Evolutionary conservation across 345 rosid genomes (phyloP).

Genomic region (Aquilaria sinensis): DNA sequence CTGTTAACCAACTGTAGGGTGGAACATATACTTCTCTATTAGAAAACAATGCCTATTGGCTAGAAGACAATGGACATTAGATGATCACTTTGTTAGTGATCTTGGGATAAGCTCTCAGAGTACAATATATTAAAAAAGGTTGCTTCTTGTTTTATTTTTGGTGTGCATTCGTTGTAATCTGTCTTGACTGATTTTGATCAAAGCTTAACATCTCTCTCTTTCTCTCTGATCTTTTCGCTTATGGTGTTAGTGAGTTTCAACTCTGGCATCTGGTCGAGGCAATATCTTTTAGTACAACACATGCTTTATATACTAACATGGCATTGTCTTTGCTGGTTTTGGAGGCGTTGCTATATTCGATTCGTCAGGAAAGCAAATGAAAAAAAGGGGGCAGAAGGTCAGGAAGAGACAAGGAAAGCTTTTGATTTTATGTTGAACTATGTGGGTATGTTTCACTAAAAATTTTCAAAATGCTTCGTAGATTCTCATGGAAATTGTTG

Average conservation of each 20-base stretch:
- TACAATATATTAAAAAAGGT: too few species aligned
- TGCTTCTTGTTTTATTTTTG: too few species aligned
- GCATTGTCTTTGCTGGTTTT: constrained; percentile 19
- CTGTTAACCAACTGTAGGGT: too few species aligned
- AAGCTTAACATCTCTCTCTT: neutral
- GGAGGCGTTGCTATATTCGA: constrained; percentile 91
- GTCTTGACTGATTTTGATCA: too few species aligned
- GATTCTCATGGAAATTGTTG: neutral
- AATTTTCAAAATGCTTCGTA: constrained; percentile 2
- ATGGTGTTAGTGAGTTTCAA: neutral
- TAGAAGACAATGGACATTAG: too few species aligned
- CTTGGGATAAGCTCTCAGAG: too few species aligned
- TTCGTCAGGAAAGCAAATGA: constrained; percentile 90
- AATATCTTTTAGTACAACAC: neutral
- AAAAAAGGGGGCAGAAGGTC: constrained; percentile 82
- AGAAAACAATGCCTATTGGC: neutral
- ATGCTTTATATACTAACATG: constrained; percentile 7
- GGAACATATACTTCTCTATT: neutral
- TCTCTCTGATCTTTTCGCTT: neutral
- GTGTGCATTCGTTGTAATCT: too few species aligned
- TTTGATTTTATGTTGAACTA: constrained; percentile 84
- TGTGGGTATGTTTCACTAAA: constrained; percentile 52
- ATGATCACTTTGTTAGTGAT: too few species aligned
- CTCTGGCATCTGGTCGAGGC: neutral
- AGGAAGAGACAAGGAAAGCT: constrained; percentile 90